A percentile compares a stretch with the other conserved stretches of the same genome.
phyloP scores from a whole-genome alignment of 805 yeast species.

The Candida coleopterorum region DNA sequence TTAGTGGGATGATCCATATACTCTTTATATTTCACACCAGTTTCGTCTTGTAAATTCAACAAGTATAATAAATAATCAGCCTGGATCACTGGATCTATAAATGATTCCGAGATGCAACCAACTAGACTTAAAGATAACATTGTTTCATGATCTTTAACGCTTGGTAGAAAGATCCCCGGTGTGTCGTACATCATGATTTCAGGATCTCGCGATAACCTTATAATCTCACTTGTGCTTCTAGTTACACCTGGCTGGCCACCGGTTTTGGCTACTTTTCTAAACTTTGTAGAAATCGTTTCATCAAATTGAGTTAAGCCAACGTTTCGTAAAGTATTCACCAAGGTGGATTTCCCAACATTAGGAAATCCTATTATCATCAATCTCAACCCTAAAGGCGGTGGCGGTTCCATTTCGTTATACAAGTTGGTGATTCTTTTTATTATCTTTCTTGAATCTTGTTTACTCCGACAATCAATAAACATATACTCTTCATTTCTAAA shows the following conservation, averaged over 20 bases:
- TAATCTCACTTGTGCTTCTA: conserved; percentile 67
- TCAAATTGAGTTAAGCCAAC: conserved; percentile 26
- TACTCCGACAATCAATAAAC: conserved; percentile 55
- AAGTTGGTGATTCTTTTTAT: conserved; percentile 45
- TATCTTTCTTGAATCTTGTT: conserved; percentile 45
- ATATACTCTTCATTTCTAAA: conserved; percentile 27
- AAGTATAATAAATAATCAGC: conserved; percentile 80
- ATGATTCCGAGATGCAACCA: conserved; percentile 65
- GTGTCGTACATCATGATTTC: conserved; percentile 76
- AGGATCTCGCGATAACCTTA: conserved; percentile 57
- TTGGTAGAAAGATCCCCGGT: conserved; percentile 89
- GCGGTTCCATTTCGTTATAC: conserved; percentile 47
- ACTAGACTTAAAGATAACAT: conserved; percentile 72
- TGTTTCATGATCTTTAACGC: conserved; percentile 55
- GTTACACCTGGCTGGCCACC: conserved; percentile 94
- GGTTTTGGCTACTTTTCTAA: conserved; percentile 70
- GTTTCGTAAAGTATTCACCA: conserved; percentile 68
- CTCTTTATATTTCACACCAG: conserved; percentile 40
- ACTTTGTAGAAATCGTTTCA: conserved; percentile 26
- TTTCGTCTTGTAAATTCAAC: conserved; percentile 58
- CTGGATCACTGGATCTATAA: conserved; percentile 78
- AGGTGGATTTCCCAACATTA: conserved; percentile 91
- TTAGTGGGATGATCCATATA: conserved; percentile 66
- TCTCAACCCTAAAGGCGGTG: conserved; percentile 80
- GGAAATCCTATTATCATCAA: conserved; percentile 90